Base-by-base conservation (phyloP, 2,329 filamentous ascomycete genomes). In the Periconia sp. region DNA sequence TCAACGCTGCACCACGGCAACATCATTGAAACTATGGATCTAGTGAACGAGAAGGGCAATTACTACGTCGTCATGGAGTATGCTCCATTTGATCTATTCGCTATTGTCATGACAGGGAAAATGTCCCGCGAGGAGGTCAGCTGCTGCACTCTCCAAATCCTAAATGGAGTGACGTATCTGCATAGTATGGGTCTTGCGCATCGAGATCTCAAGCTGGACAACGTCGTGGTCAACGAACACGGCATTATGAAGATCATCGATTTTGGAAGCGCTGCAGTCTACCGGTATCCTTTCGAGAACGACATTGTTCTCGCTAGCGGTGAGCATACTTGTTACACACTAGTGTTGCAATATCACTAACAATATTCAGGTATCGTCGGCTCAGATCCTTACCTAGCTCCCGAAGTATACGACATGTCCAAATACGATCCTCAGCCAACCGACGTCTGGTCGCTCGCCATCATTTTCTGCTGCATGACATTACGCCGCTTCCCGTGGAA, bases 41-140 rank as follows among this genome's bases (percentile, higher is more conserved):
- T 99, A 51, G 84, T 99, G 9, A 89, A 95, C 56, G 94, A 99
- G 72, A 94, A 92, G 70, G 85, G 84, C 36, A 91, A 87, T 53
- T 99, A 94, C 90, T 99, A 91, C 63, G 92, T 97, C 65, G 94
- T 99, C 29, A 99, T 99, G 94, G 94, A 99, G 66, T 99, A 95
- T 64, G 94, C 92, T 9, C 94, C 94, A 0, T 99, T 80, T 63
- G 94, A 99, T 68, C 80, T 99, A 21, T 99, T 99, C 67, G 94
- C 94, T 10, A 96, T 95, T 53, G 94, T 99, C 55, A 99, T 99
- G 94, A 97, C 94, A 0, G 94, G 94, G 24, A 95, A 91, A 73
- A 99, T 99, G 94, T 83, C 84, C 28, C 85, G 90, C 46, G 88
- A 95, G 57, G 94, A 99, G 69, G 83, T 97, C 47, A 86, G 85